These are phyloP conservation scores for Cadophora sp. DNA, from an alignment of 2,329 filamentous ascomycete genomes.

Conservation along the genomic window DNA sequence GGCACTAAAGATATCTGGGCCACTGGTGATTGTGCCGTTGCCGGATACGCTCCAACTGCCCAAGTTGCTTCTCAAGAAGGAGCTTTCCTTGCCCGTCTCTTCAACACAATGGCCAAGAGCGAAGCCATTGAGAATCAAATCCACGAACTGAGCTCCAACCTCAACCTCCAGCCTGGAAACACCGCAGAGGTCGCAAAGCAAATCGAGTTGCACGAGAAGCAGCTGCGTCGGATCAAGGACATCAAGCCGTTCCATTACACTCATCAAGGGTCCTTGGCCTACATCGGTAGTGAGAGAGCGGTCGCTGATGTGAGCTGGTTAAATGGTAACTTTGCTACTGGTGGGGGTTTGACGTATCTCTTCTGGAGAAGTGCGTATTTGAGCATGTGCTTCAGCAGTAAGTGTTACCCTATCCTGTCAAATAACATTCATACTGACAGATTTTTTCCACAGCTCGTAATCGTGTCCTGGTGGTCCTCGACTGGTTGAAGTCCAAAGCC, in stretches of 20 bases:
- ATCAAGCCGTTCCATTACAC: conserved; percentile 98
- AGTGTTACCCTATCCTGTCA: conserved; percentile 52
- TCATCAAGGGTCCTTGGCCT: conserved; percentile 94
- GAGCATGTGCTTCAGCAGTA: conserved; percentile 99
- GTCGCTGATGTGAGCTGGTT: conserved; percentile 98
- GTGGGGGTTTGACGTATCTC: conserved; percentile 92
- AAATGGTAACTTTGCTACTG: conserved; percentile 93
- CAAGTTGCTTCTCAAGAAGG: conserved; percentile 97
- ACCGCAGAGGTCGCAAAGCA: conserved; percentile 72
- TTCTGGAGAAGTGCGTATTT: conserved; percentile 99
- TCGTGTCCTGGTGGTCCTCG: conserved; percentile 87
- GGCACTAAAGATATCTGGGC: conserved; percentile 98
- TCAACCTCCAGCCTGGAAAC: conserved; percentile 67
- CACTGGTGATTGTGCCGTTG: conserved; percentile 94
- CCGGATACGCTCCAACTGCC: conserved; percentile 96
- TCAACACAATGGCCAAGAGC: conserved; percentile 99
- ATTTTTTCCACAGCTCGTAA: conserved; percentile 73
- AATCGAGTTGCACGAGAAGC: conserved; percentile 87
- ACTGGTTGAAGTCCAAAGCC: conserved; percentile 96
- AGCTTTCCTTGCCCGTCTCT: conserved; percentile 90
- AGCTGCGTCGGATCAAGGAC: conserved; percentile 88
- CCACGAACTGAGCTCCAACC: conserved; percentile 66
- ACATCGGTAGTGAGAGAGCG: conserved; percentile 97
- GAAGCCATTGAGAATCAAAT: conserved; percentile 81
- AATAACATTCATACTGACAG: conserved; percentile 28